phyloP scores from a whole-genome alignment of 2,329 filamentous ascomycete genomes.

The Botryotinia calthae region DNA sequence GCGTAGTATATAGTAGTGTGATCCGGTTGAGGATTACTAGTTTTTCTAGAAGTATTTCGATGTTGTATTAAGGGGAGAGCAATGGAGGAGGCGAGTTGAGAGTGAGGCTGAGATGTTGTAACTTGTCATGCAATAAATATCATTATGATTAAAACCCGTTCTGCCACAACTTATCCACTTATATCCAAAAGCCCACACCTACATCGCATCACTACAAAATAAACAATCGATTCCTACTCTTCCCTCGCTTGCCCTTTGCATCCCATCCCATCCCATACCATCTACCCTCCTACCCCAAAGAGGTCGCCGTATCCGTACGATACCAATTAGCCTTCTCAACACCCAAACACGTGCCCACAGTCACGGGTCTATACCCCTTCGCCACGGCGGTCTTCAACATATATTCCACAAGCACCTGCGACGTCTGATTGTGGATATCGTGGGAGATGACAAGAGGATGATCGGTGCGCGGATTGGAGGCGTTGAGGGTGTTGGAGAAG shows the following conservation, averaged over 20 bases:
- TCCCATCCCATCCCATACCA: neutral
- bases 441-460: constrained; percentile 45
- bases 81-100: neutral
- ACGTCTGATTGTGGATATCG: constrained; percentile 40
- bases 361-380: constrained; percentile 42
- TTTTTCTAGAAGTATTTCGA: neutral
- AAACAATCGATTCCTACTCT: too few relatives aligned
- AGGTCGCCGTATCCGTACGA: constrained; percentile 23
- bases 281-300: neutral
- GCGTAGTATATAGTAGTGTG: neutral
- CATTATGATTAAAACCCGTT: neutral
- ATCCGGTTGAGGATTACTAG: neutral
- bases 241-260: neutral
- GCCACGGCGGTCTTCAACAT: constrained; percentile 35
- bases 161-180: neutral
- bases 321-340: constrained; percentile 45
- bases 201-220: neutral
- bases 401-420: constrained; percentile 34
- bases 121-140: neutral
- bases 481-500: constrained; percentile 25
- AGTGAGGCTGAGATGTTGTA: neutral
- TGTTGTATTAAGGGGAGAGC: neutral
- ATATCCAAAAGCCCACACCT: neutral
- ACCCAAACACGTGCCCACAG: constrained; percentile 46
- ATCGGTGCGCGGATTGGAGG: constrained; percentile 23